Evolutionary conservation across 75 land plant genomes (phyloP), one percentile per base, ranked within the genome.

Genomic region (Azolla pinnata): DNA sequence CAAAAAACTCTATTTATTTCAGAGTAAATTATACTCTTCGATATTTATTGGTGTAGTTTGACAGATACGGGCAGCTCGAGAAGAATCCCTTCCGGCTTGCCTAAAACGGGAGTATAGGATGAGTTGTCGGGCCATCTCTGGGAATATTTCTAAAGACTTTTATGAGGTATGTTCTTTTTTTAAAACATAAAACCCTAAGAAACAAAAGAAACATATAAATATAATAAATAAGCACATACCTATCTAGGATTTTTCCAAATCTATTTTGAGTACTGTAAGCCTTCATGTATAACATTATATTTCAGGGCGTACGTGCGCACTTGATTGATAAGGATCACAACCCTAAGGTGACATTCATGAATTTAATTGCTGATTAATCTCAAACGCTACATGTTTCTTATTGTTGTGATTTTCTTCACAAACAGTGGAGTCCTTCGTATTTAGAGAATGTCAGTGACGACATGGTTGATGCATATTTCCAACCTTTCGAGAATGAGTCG

Each of bases 51-150:
- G 14, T 14, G 14, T 38, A 14, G 49, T 18, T 17, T 46, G n/a
- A 23, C 28, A 52, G 54, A 52, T 52, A 19, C 54, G 54, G 4
- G 27, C 27, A 29, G 54, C 54, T 19, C 25, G 54, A 24, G 29
- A 52, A 14, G 54, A 52, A 52, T 23, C 54, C 27, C 29, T 52
- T 1, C 25, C 54, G 10, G 54, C 24, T 19, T 19, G 29, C 54
- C 54, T 52, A 10, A 21, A 52, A 27, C 18, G 54, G 54, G 54
- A 52, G 54, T 52, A 52, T 29, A 52, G 54, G 27, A 52, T 52
- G 28, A 52, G 54, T 24, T 52, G 54, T 27, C 26, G 54, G 27
- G 54, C 54, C 24, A 27, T 52, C 1, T 23, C 54, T 19, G 54
- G 54, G 27, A 52, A 52, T 26, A 21, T 52, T 3, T 52, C 54